Evolutionary conservation across 163 green algal genomes (phyloP), one percentile per base, ranked within the genome.

Genomic region (Chloroidium sp.): DNA sequence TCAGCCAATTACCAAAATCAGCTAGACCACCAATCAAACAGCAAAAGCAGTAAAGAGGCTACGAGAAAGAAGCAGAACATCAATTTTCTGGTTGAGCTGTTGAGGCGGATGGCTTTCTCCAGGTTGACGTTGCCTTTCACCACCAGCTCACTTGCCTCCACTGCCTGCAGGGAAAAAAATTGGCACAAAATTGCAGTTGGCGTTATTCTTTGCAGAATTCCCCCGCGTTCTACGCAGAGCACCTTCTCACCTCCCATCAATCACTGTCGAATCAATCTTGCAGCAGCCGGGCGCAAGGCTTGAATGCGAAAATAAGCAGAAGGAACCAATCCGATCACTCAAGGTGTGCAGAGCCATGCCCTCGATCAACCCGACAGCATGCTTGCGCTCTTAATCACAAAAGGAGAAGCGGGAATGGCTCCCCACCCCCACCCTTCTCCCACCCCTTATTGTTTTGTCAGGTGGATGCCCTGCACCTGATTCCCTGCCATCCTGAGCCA

Each of bases 21-120:
- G 79, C 82, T 88, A 76, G 85, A 86, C 62, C 81, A 93, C 92
- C 93, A 95, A 84, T 97, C 92, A 59, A 94, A 86, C 76, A 96
- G 90, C 62, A 96, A 79, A 72, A 97, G 78, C 62, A 83, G 69
- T 6, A 93, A 36, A 6, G 87, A 86, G 0, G 90, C 89, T 0
- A 89, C 64, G 3, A 94, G 74, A 78, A 95, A 82, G 76, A 94
- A 79, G 69, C 87, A 85, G 62, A 95, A 36, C 60, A 93, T 62
- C 77, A 89, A 91, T 13, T 88, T 86, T 0, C 79, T 75, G 0
- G 84, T 85, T 8, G 86, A 90, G 2, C 78, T 83, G 77, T 92
- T 95, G 59, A 92, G 75, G 36, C 74, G 74, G 0, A 95, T 83
- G 2, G 93, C 90, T 85, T 96, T 95, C 2, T 77, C 81, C 12